Conservation (phyloP, 2,329 filamentous ascomycete species). For the Parastagonospora nodorum region DNA sequence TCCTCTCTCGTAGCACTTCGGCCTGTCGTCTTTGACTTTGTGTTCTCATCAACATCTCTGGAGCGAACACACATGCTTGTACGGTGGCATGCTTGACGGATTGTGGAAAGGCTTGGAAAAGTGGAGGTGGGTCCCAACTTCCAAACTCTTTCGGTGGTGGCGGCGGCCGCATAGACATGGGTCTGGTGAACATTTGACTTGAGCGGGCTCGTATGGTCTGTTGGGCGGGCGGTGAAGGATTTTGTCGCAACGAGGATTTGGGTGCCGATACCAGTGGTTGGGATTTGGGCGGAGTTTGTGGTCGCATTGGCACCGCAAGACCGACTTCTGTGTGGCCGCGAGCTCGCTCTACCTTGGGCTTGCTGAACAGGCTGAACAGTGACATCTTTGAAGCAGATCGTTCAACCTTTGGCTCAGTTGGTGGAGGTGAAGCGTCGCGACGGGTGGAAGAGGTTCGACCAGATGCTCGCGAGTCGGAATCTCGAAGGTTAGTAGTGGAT, state of each 20-base stretch:
- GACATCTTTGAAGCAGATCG: constrained; percentile 52
- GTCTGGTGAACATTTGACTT: constrained; percentile 34
- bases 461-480: constrained; percentile 17
- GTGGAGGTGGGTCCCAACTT: constrained; percentile 62
- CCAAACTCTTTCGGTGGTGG: constrained; percentile 38
- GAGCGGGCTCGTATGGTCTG: constrained; percentile 40
- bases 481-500: constrained; percentile 36
- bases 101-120: constrained; percentile 88
- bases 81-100: constrained; percentile 76
- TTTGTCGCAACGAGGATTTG: constrained; percentile 36
- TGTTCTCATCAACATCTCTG: constrained; percentile 70
- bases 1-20: constrained; percentile 45
- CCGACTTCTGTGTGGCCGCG: constrained; percentile 53
- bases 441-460: constrained; percentile 2
- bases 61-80: constrained; percentile 68
- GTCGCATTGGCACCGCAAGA: constrained; percentile 43
- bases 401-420: constrained; percentile 35
- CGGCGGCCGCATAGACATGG: constrained; percentile 34
- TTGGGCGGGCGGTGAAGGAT: constrained; percentile 35
- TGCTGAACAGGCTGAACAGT: constrained; percentile 56
- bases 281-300: constrained; percentile 32
- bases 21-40: constrained; percentile 59
- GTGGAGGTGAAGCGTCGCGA: constrained; percentile 9
- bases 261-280: constrained; percentile 21
- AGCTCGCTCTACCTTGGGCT: constrained; percentile 55